Percentiles rank a stretch among this genome's conserved stretches.
phyloP scores from a whole-genome alignment of 257 asterid species.

The Orobanche coerulescens region DNA sequence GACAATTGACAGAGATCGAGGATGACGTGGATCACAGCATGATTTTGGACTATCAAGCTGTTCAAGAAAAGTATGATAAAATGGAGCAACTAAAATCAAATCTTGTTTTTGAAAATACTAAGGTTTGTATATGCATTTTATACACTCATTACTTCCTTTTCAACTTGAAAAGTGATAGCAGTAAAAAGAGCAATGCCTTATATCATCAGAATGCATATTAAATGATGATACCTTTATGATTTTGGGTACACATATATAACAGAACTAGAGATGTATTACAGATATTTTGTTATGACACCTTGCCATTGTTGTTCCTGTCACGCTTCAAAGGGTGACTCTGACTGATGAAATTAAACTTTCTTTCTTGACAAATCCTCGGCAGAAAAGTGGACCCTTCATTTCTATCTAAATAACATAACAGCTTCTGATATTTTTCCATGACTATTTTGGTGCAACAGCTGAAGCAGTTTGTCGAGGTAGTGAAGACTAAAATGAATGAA shows the following conservation, averaged over 20 bases:
- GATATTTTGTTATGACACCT: conserved; percentile 12
- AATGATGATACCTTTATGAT: no score
- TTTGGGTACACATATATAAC: conserved; percentile 3
- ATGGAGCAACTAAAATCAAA: conserved; percentile 41
- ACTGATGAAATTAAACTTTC: background rate
- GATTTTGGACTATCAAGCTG: conserved; percentile 40
- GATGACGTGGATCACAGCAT: conserved; percentile 28
- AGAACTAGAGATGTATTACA: background rate
- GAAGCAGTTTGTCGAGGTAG: conserved; percentile 45
- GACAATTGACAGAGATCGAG: conserved; percentile 33
- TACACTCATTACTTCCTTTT: background rate
- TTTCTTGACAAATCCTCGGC: conserved; percentile 9
- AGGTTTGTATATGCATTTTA: conserved; percentile 44
- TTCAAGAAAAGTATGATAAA: conserved; percentile 42
- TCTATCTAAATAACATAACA: background rate
- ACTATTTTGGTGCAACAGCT: conserved; percentile 38
- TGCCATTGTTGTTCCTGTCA: conserved; percentile 1
- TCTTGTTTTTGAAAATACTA: conserved; percentile 38
- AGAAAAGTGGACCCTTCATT: background rate
- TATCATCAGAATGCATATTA: conserved; percentile 7
- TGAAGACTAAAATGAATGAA: conserved; percentile 39
- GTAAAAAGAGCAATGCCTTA: conserved; percentile 2
- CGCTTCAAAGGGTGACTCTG: background rate
- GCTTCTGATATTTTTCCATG: conserved; percentile 10
- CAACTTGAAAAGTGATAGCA: background rate